Evolutionary conservation across 768 basidiomycete species (phyloP).

Genomic region (Lactarius tabidus): DNA sequence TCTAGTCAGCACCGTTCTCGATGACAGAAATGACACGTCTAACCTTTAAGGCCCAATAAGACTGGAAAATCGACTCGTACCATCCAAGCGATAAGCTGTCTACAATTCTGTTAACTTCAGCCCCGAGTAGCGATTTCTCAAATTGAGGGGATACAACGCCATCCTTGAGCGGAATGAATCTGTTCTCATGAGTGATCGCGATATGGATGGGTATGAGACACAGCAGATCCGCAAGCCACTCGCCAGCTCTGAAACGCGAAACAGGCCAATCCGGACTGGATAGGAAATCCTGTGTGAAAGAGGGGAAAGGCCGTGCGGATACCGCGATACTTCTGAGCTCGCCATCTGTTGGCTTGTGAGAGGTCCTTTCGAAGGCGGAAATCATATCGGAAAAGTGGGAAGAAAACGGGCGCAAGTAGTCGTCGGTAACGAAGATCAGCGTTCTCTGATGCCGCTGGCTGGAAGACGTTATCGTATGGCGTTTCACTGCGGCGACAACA

Average conservation of each 20-base stretch:
- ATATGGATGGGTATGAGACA: constrained; percentile 65
- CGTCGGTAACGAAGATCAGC: constrained; percentile 44
- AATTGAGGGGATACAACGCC: constrained; percentile 47
- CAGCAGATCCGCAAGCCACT: constrained; percentile 58
- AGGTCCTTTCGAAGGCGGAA: constrained; percentile 42
- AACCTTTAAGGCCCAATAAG: constrained; percentile 55
- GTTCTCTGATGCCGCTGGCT: constrained; percentile 33
- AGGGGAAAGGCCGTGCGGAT: constrained; percentile 31
- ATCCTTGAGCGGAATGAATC: constrained; percentile 61
- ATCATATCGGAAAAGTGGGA: constrained; percentile 46
- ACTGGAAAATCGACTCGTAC: constrained; percentile 57
- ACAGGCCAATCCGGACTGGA: constrained; percentile 24
- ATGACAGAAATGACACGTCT: not conserved
- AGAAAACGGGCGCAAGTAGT: constrained; percentile 35
- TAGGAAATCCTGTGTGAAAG: constrained; percentile 27
- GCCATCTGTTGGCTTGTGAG: constrained; percentile 50
- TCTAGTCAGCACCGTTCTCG: not conserved
- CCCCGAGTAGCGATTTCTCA: constrained; percentile 54
- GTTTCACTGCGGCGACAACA: constrained; percentile 9
- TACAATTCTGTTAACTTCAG: constrained; percentile 55
- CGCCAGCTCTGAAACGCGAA: constrained; percentile 46
- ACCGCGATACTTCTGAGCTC: constrained; percentile 39
- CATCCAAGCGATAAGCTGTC: constrained; percentile 55
- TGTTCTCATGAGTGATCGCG: constrained; percentile 54
- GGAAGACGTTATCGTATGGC: constrained; percentile 9